These are phyloP conservation scores for Linum usitatissimum DNA, from an alignment of 345 rosid genomes.

Conservation along the genomic window DNA sequence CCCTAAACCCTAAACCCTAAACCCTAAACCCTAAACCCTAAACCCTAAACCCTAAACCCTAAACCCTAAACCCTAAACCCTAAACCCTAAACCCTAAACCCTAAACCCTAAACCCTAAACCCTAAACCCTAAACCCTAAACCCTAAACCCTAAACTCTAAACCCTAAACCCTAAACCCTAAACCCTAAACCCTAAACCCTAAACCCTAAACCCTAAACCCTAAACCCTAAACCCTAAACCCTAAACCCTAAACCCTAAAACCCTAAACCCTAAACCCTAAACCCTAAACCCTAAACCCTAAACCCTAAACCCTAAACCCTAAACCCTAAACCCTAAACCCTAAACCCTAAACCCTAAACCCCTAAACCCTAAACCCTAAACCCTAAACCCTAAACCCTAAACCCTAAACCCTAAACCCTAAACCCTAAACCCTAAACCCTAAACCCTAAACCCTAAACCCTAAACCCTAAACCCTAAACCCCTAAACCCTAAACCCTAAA, in stretches of 20 bases:
- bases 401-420: conserved; percentile 16
- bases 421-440: conserved; percentile 17
- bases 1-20: conserved; percentile 12
- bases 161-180: conserved; percentile 13
- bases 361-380: conserved; percentile 16
- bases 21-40: conserved; percentile 12
- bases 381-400: conserved; percentile 13
- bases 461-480: too few relatives aligned
- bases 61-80: conserved; percentile 16
- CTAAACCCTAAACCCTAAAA: too few relatives aligned
- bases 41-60: conserved; percentile 10
- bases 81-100: conserved; percentile 14
- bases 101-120: conserved; percentile 12
- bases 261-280: too few relatives aligned
- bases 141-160: too few relatives aligned
- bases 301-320: conserved; percentile 12
- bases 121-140: conserved; percentile 14
- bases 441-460: conserved; percentile 15
- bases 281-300: conserved; percentile 16
- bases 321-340: conserved; percentile 11
- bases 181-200: conserved; percentile 14
- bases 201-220: conserved; percentile 15
- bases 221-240: conserved; percentile 15
- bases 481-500: too few relatives aligned
- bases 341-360: conserved; percentile 20